Conservation (phyloP, 257 asterid species). For the Przewalskia tangutica region DNA sequence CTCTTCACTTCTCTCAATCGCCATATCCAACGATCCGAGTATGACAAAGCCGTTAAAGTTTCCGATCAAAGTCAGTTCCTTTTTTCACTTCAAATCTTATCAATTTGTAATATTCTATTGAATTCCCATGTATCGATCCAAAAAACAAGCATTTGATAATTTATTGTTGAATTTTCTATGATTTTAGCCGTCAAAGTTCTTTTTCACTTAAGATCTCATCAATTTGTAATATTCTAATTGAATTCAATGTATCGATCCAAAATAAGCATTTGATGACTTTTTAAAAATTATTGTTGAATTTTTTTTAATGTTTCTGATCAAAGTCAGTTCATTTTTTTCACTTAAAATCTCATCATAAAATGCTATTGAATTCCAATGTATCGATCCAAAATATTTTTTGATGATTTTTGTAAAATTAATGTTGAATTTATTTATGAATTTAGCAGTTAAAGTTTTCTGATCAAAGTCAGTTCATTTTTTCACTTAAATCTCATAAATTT, state of each 20-base stretch:
- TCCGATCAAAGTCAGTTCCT: conserved; percentile 62
- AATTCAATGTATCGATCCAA: not conserved
- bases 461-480: no score
- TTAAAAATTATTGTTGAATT: no score
- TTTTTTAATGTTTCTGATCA: no score
- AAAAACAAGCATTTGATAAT: not conserved
- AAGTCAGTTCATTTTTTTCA: no score
- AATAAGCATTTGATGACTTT: not conserved
- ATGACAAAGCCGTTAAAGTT: conserved; percentile 54
- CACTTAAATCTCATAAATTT: no score
- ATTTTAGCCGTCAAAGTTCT: not conserved
- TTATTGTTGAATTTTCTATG: no score
- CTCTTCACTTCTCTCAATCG: conserved; percentile 78
- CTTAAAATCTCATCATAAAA: no score
- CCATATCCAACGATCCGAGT: conserved; percentile 57
- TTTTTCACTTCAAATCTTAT: not conserved
- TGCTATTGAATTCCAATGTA: no score
- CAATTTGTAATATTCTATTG: not conserved
- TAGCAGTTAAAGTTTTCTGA: not conserved
- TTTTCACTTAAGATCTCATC: not conserved
- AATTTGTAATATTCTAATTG: not conserved
- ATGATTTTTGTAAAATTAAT: not conserved
- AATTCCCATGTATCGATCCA: not conserved
- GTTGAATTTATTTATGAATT: not conserved
- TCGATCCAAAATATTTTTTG: not conserved